Evolutionary conservation across 176 grass and related monocot species (phyloP), one percentile per base, ranked within the genome.

Genomic region (Luzula sylvatica): DNA sequence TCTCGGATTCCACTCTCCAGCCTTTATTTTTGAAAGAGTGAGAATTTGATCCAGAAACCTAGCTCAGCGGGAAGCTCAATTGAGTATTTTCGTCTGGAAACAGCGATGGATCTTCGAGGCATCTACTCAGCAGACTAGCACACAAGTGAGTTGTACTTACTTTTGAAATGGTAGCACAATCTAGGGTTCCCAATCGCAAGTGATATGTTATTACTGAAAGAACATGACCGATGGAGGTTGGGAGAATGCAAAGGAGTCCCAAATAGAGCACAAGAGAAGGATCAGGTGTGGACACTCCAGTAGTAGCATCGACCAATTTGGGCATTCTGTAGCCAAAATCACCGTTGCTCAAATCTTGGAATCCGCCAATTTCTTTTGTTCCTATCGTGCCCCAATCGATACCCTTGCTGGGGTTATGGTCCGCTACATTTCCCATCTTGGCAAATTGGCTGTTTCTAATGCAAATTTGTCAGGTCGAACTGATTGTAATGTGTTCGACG

Each of bases 261-360:
- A 66, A 54, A 78, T 17, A 27, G 35, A 61, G 17, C 28, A 27
- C 17, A 82, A 59, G 68, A 81, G 60, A 21, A 55, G 63, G 8
- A 39, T 32, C 2, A 56, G 1, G 24, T 30, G 3, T 23, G 41
- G 15, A 12, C 15, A 50, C 7, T 52, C 42, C 5, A 66, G 42
- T 17, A 68, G 75, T 19, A 63, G 18, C 28, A 62, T 66, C 23
- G 86, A 78, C 43, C 81, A 86, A 28, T 98, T 80, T 40, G 78
- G 85, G 39, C 70, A 73, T 65, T 74, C 78, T 7, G 68, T 83
- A 18, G 73, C 78, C 13, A 83, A 76, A 9, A 75, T 84, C 0
- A 72, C 86, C 3, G 72, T 87, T 2, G 65, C 78, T 54, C 81
- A 87, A 70, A 87, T 72, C 43, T 72, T 86, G 15, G 81, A 98